Base-by-base conservation (phyloP, 2,329 filamentous ascomycete genomes). In the Cordyceps cicadae region DNA sequence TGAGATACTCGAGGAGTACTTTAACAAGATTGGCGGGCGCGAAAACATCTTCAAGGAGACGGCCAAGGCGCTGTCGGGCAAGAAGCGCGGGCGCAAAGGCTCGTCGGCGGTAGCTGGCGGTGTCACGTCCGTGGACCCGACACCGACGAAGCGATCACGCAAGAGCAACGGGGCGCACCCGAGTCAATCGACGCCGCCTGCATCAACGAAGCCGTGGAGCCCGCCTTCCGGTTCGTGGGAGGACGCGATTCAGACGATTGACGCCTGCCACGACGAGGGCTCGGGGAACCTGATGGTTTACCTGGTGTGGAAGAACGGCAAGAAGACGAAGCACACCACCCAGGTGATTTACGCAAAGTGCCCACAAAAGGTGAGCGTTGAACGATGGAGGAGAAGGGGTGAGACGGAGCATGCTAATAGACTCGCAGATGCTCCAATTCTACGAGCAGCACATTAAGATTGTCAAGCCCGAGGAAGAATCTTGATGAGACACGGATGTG, bases 221-320 rank as follows among this genome's bases (percentile, higher is more conserved):
- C 87, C 87, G 2, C 90, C 90, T 0, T 78, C 81, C 2, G 89
- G 89, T 8, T 86, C 81, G 37, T 94, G 90, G 90, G 90, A 94
- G 65, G 83, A 90, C 12, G 79, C 89, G 2, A 83, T 93, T 26
- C 79, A 82, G 21, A 77, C 78, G 1, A 86, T 94, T 37, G 88
- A 92, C 65, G 88, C 87, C 0, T 87, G 88, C 61, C 83, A 90
- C 66, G 86, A 90, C 65, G 80, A 82, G 54, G 76, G 81, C 29
- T 77, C 75, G 4, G 81, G 80, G 19, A 81, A 79, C 62, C 76
- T 90, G 15, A 79, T 85, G 37, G 88, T 88, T 1, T 90, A 87
- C 66, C 74, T 92, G 37, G 83, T 84, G 14, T 93, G 90, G 89
- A 87, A 85, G 66, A 85, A 87, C 63, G 85, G 85, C 9, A 78